Evolutionary conservation across 2,329 filamentous ascomycete species (phyloP).

Genomic region (Ophiostoma piceae): DNA sequence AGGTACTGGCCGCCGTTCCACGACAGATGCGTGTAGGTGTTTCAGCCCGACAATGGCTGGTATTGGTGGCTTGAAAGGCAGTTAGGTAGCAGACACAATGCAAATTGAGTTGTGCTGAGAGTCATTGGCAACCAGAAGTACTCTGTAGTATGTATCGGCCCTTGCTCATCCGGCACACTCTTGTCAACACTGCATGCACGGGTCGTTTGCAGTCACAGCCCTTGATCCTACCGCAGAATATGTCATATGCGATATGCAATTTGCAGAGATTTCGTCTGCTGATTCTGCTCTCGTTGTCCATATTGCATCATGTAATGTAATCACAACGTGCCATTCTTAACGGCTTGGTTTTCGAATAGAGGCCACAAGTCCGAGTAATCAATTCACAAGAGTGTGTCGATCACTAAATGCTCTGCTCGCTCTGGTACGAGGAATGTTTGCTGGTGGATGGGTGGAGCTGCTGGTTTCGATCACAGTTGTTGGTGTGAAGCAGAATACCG

Average conservation of each 20-base stretch:
- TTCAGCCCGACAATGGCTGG: not conserved
- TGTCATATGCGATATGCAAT: not conserved
- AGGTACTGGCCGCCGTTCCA: no score
- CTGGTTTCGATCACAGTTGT: conserved; percentile 4
- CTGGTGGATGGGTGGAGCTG: conserved; percentile 6
- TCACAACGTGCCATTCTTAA: not conserved
- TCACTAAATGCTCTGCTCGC: not conserved
- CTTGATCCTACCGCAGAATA: no score
- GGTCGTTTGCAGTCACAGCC: not conserved
- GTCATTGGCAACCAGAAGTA: not conserved
- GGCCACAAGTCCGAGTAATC: not conserved
- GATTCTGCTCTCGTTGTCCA: not conserved
- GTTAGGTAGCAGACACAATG: not conserved
- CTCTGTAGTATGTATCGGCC: not conserved
- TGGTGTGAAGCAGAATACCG: conserved; percentile 3
- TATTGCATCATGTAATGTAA: not conserved
- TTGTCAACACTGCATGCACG: no score
- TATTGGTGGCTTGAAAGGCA: not conserved
- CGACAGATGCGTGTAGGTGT: not conserved
- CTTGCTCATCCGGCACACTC: not conserved
- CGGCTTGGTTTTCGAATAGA: not conserved
- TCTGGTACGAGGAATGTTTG: not conserved
- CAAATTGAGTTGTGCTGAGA: not conserved
- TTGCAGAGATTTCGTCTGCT: not conserved
- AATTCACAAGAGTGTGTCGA: not conserved